Conservation (phyloP, 1,284 basidiomycete species). For the Athelia psychrophila region DNA sequence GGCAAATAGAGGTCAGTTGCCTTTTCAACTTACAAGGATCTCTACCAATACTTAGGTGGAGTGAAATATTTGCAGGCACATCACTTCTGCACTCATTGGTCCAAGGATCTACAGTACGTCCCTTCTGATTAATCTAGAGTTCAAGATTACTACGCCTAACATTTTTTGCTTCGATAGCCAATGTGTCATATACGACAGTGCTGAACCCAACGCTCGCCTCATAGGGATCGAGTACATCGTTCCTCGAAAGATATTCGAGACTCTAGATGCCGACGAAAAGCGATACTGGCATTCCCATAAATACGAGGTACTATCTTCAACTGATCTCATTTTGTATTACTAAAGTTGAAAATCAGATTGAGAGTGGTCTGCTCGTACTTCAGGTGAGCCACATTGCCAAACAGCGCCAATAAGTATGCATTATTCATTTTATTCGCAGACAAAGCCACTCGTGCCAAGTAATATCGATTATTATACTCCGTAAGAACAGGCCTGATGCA, state of each 20-base stretch:
- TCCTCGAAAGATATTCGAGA: constrained; percentile 38
- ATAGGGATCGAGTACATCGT: constrained; percentile 56
- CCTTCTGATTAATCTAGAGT: neutral
- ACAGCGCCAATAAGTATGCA: neutral
- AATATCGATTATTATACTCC: constrained; percentile 6
- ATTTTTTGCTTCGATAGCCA: constrained; percentile 14
- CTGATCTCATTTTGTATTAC: neutral
- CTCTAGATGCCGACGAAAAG: constrained; percentile 43
- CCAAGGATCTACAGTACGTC: constrained; percentile 9
- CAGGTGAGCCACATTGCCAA: constrained; percentile 19
- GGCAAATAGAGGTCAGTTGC: constrained; percentile 36
- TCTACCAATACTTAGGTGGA: neutral
- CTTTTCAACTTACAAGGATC: constrained; percentile 23
- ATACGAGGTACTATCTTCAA: constrained; percentile 31
- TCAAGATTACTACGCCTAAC: neutral
- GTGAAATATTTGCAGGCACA: constrained; percentile 17
- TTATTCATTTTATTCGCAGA: constrained; percentile 8
- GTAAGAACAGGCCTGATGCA: neutral
- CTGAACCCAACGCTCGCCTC: constrained; percentile 39
- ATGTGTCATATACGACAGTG: constrained; percentile 46
- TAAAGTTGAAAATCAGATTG: constrained; percentile 32
- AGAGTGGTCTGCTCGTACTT: constrained; percentile 46
- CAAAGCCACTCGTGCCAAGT: constrained; percentile 37
- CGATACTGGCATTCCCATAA: constrained; percentile 50
- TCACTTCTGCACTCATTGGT: constrained; percentile 27